A percentile compares a stretch with the other conserved stretches of the same genome.
Conservation (phyloP, 371 early-diverging fungal species). For the Mucor racemosus region DNA sequence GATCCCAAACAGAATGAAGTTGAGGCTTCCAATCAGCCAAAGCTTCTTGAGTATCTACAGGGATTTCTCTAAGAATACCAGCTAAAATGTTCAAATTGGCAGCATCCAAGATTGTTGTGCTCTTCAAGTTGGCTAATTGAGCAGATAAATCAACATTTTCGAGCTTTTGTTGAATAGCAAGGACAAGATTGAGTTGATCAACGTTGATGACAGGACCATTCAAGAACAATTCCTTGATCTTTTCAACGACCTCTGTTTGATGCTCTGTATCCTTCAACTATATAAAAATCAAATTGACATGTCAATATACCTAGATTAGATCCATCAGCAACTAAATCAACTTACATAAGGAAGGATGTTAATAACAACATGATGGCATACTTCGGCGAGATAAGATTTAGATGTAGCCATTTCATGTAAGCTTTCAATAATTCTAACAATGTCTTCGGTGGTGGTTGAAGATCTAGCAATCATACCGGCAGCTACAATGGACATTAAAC, state of each 20-base stretch:
- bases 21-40: conserved; percentile 74
- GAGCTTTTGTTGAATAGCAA: conserved; percentile 54
- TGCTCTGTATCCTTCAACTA: conserved; percentile 37
- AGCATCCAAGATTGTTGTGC: conserved; percentile 52
- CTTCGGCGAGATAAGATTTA: conserved; percentile 80
- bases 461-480: conserved; percentile 79
- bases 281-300: background rate
- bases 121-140: conserved; percentile 57
- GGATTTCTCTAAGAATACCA: conserved; percentile 57
- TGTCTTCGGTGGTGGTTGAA: conserved; percentile 68
- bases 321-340: background rate
- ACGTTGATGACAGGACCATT: conserved; percentile 64
- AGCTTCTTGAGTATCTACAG: conserved; percentile 51
- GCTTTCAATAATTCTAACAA: conserved; percentile 65
- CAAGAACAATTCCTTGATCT: conserved; percentile 57
- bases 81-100: conserved; percentile 62
- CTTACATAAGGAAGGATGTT: conserved; percentile 62
- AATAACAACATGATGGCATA: conserved; percentile 74
- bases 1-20: conserved; percentile 84
- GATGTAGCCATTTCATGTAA: conserved; percentile 68
- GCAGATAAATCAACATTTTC: conserved; percentile 46
- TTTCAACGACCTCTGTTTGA: conserved; percentile 45
- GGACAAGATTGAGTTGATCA: conserved; percentile 75
- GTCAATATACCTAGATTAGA: background rate
- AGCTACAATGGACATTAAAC: conserved; percentile 78